Percentiles rank a stretch among this genome's conserved stretches.
Conservation (phyloP, 306 rosid species). For the Vigna trinervia region DNA sequence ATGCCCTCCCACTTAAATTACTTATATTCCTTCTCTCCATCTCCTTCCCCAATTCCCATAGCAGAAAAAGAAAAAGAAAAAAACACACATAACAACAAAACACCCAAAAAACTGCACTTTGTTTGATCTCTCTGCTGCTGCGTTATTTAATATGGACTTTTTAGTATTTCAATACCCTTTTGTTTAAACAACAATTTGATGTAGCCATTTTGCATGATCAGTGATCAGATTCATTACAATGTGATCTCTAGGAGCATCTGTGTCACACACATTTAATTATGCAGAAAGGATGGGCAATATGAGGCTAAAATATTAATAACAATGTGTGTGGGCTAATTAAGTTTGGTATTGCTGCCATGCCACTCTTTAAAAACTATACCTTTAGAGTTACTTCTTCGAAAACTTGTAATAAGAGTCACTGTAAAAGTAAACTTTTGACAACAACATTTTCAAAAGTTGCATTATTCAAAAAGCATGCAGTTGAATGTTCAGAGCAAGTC, state of each 20-base stretch:
- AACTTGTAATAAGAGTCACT: conserved; percentile 54
- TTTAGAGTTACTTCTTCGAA: conserved; percentile 55
- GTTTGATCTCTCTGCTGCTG: conserved; percentile 50
- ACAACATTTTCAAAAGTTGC: conserved; percentile 55
- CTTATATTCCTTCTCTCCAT: conserved; percentile 45
- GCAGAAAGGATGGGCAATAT: conserved; percentile 40
- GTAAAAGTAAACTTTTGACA: conserved; percentile 56
- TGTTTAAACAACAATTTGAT: conserved; percentile 42
- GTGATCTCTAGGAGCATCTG: conserved; percentile 38
- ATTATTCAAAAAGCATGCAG: conserved; percentile 60
- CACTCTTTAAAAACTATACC: conserved; percentile 48
- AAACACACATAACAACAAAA: conserved; percentile 53
- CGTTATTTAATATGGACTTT: conserved; percentile 44
- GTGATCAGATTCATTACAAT: conserved; percentile 50
- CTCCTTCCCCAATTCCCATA: conserved; percentile 46
- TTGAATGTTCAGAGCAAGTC: conserved; percentile 53
- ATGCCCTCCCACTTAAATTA: conserved; percentile 75
- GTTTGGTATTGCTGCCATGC: conserved; percentile 50
- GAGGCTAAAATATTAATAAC: conserved; percentile 24
- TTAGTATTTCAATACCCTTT: conserved; percentile 45
- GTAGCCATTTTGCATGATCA: conserved; percentile 50
- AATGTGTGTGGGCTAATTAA: conserved; percentile 27
- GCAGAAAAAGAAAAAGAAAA: conserved; percentile 22
- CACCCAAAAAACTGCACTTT: conserved; percentile 61
- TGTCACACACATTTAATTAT: conserved; percentile 22